Percentiles rank a stretch among this genome's conserved stretches.
These are phyloP conservation scores for Buddleja alternifolia DNA, from an alignment of 257 asterid genomes.

Conservation along the genomic window DNA sequence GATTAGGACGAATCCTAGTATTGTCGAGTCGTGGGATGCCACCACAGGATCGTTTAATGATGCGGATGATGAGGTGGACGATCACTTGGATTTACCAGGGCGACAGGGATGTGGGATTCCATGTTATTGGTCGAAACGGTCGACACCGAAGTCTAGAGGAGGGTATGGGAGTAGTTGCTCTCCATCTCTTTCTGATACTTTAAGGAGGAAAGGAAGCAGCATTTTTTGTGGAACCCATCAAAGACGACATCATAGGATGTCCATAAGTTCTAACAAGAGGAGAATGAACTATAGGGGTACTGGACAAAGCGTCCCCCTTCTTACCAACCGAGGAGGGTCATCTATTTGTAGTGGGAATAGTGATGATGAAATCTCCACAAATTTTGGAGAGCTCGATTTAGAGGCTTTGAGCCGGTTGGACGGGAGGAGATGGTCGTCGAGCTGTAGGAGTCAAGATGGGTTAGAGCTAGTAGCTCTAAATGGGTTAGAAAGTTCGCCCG, in stretches of 20 bases:
- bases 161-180: conserved; percentile 77
- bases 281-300: conserved; percentile 51
- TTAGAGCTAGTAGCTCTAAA: conserved; percentile 54
- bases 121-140: conserved; percentile 93
- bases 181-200: conserved; percentile 88
- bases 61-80: conserved; percentile 86
- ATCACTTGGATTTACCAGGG: conserved; percentile 75
- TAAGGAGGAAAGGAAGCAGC: conserved; percentile 82
- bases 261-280: conserved; percentile 62
- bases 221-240: conserved; percentile 73
- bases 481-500: conserved; percentile 65
- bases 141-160: conserved; percentile 82
- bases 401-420: conserved; percentile 87
- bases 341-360: conserved; percentile 62
- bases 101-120: conserved; percentile 94
- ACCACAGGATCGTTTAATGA: conserved; percentile 75
- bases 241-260: conserved; percentile 54
- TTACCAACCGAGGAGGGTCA: conserved; percentile 57
- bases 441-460: conserved; percentile 83
- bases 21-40: conserved; percentile 88
- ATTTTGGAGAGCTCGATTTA: conserved; percentile 77
- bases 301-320: conserved; percentile 73
- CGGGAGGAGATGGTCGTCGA: conserved; percentile 86
- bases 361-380: conserved; percentile 79
- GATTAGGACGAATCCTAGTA: conserved; percentile 60